Percentiles rank a stretch among this genome's conserved stretches.
Evolutionary conservation across 345 rosid genomes (phyloP).

Genomic region (Erucastrum elatum): DNA sequence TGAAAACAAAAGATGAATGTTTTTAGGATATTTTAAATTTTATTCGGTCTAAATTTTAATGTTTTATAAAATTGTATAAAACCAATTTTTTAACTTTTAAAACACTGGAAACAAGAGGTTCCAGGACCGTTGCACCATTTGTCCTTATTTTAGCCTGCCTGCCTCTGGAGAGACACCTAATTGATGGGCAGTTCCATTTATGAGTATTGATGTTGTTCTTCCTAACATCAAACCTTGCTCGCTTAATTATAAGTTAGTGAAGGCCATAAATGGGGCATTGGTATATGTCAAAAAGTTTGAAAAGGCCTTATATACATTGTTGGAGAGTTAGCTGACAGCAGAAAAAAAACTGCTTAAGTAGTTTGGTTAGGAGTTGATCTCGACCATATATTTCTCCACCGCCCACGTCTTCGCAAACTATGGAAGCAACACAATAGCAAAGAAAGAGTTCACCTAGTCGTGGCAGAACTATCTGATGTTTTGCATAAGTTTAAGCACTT

Average conservation of each 20-base stretch:
- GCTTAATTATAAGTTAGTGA: constrained; percentile 41
- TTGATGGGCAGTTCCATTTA: constrained; percentile 70
- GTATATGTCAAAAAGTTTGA: constrained; percentile 53
- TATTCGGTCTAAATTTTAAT: too few relatives aligned
- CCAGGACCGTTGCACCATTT: too few relatives aligned
- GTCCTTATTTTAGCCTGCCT: too few relatives aligned
- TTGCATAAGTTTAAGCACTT: neutral
- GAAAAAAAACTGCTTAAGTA: constrained; percentile 57
- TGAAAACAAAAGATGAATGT: too few relatives aligned
- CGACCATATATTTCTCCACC: constrained; percentile 56
- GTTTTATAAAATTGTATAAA: too few relatives aligned
- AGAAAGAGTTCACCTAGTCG: constrained; percentile 43
- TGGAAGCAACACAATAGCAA: constrained; percentile 44
- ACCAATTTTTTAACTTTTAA: too few relatives aligned
- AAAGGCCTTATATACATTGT: constrained; percentile 36
- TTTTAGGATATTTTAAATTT: too few relatives aligned
- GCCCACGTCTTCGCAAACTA: constrained; percentile 47
- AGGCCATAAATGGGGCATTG: constrained; percentile 61
- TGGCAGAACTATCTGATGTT: constrained; percentile 25
- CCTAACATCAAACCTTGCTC: constrained; percentile 45
- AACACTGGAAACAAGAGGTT: too few relatives aligned
- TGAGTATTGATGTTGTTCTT: constrained; percentile 62
- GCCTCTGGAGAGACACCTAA: constrained; percentile 55
- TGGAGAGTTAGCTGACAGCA: constrained; percentile 43
- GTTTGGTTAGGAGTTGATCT: constrained; percentile 42